These are phyloP conservation scores for Monilinia fructicola DNA, from an alignment of 2,329 filamentous ascomycete genomes.

Conservation along the genomic window DNA sequence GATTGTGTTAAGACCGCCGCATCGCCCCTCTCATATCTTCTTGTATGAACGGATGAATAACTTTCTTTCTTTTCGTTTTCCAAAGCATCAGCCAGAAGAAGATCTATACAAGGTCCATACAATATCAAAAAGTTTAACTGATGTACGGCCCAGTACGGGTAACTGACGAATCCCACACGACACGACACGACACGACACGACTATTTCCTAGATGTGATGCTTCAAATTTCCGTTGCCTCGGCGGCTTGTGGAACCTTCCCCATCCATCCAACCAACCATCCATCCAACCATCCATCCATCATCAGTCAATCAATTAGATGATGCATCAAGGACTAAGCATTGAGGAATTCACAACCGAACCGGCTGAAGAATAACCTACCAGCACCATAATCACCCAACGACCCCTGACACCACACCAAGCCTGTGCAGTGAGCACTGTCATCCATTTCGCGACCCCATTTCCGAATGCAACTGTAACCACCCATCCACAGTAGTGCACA, in stretches of 20 bases:
- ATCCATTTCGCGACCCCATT: conserved; percentile 20
- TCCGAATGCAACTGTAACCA: conserved; percentile 24
- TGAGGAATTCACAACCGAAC: conserved; percentile 9
- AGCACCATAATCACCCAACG: conserved; percentile 12
- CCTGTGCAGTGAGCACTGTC: conserved; percentile 20
- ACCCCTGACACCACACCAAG: conserved; percentile 16
- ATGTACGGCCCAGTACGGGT: conserved; percentile 1
- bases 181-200: too few relatives aligned
- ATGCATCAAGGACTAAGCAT: neutral
- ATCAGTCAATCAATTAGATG: conserved; percentile 1
- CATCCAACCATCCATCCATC: neutral
- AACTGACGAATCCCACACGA: neutral
- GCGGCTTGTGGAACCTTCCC: conserved; percentile 3
- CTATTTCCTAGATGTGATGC: neutral
- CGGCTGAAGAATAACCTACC: conserved; percentile 17
- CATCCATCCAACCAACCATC: neutral
- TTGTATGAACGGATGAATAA: neutral
- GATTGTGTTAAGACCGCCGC: conserved; percentile 15
- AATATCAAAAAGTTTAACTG: neutral
- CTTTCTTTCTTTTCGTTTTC: conserved; percentile 1
- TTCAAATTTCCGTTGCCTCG: neutral
- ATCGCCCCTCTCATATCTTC: neutral
- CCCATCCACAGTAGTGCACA: neutral
- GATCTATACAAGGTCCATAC: neutral
- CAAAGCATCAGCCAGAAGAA: neutral